Conservation (phyloP, 768 basidiomycete genomes). For the Collybiopsis luxurians region DNA sequence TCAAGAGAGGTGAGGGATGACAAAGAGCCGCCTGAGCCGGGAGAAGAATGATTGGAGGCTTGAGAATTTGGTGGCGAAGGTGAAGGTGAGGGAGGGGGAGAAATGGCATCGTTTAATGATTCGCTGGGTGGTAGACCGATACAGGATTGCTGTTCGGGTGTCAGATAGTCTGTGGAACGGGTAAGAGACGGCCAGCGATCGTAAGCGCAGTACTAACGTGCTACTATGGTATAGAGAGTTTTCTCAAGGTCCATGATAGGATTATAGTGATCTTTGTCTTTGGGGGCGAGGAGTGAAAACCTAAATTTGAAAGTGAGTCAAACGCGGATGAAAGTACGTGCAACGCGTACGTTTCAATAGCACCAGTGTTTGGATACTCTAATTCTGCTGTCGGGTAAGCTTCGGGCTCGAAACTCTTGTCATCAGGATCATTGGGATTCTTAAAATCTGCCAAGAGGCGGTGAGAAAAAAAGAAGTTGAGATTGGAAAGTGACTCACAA, state of each 20-base stretch:
- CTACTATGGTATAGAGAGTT: slow-evolving; percentile 67
- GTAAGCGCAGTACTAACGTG: slow-evolving; percentile 43
- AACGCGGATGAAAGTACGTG: slow-evolving; percentile 12
- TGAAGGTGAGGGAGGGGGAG: slow-evolving; percentile 32
- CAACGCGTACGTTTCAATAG: slow-evolving; percentile 59
- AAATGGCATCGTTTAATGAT: slow-evolving; percentile 38
- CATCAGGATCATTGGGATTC: slow-evolving; percentile 61
- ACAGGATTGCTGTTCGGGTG: slow-evolving; percentile 56
- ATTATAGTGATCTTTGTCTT: slow-evolving; percentile 85
- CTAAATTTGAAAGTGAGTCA: slow-evolving; percentile 32
- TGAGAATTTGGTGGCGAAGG: slow-evolving; percentile 35
- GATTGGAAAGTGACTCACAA: slow-evolving; percentile 42
- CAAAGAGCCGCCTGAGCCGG: slow-evolving; percentile 2
- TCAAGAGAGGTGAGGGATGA: slow-evolving; percentile 6
- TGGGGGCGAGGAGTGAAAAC: slow-evolving; percentile 75
- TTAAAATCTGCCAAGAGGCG: slow-evolving; percentile 54
- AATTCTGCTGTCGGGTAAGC: slow-evolving; percentile 66
- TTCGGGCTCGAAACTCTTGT: slow-evolving; percentile 62
- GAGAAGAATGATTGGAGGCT: slow-evolving; percentile 19
- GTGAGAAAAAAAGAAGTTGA: slow-evolving; percentile 3
- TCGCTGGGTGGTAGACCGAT: slow-evolving; percentile 67
- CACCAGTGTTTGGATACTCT: slow-evolving; percentile 73
- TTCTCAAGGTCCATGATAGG: slow-evolving; percentile 79
- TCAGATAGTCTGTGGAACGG: slow-evolving; percentile 55
- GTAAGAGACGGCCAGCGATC: slow-evolving; percentile 11